Base-by-base conservation (phyloP, 2,329 filamentous ascomycete genomes). In the Cercospora zeina region DNA sequence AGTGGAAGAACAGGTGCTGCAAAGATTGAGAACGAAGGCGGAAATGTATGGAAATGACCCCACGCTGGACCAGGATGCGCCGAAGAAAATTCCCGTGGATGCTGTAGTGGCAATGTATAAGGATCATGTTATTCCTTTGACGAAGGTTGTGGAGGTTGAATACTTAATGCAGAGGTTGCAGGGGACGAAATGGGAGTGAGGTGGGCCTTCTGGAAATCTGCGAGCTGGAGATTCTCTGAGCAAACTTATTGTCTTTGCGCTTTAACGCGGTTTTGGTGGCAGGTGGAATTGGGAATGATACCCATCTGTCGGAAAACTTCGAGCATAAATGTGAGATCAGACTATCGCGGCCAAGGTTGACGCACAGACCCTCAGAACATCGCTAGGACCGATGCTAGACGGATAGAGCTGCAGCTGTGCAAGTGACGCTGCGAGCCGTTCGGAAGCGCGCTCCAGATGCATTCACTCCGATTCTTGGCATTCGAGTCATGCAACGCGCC, bases 101-200 rank as follows among this genome's bases (percentile, higher is more conserved):
- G 93, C 93, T 1, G 91, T 96, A 24, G 91, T 96, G 56, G 82
- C 84, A 66, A 93, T 96, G 89, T 96, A 96, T 79, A 86, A 81
- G 83, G 85, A 96, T 75, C 90, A 90, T 78, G 93, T 99, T 64
- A 99, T 99, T 70, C 95, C 95, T 0, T 78, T 97, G 75, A 99
- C 95, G n/a, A 99, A 99, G 77, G 89, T 92, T 67, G 93, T 99
- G 42, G 95, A 99, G 81, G 92, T 99, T 9, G 95, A 99, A 71
- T 99, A 99, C 76, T 81, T 99, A 69, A 96, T 99, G 91, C 91
- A 97, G 77, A 85, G 95, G 66, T 80, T 99, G 58, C 85, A 86
- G 69, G 79, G 78, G 3, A 82, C 79, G 0, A 63, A 81, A 66
- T 82, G 80, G 80, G 79, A 80, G 65, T 79, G 68, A 70, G 50